Base-by-base conservation (phyloP, 441 rosid species). In the Mallotus repandus region DNA sequence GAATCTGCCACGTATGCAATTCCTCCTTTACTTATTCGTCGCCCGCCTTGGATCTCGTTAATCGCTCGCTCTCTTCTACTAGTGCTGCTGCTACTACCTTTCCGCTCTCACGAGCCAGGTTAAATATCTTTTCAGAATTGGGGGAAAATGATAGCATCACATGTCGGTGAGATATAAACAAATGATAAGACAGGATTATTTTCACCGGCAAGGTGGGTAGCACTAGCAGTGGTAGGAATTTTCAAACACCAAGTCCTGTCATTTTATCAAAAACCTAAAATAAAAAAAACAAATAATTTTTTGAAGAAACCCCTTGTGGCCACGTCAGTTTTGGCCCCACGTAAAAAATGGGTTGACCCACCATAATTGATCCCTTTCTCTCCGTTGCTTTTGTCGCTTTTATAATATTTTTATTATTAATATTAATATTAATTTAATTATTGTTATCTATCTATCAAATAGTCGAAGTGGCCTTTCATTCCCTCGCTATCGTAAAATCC, bases 41-140 rank as follows among this genome's bases (percentile, higher is more conserved):
- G 82, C 79, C 82, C 77, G 81, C 81, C 81, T 82, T 62, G 85
- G 87, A 86, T 88, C 87, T 84, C 80, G 83, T 65, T 66, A 73
- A 68, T 66, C 49, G 41, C 54, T 52, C 58, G 2, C 46, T 43
- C 46, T 43, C 56, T 35, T 0, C 41, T 35, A 35, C 41, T 35
- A 35, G 41, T 35, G 41, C 41, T 5, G 41, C 41, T 3, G 41
- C 66, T 13, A 11, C 11, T 4, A 7, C 63, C 6, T 12, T 21
- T 4, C 14, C 48, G n/a, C 54, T 19, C 48, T 63, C 52, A 52
- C 61, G 74, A 61, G 74, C 75, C 52, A 22, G 5, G 55, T 71
- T 48, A 66, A 66, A 63, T 43, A 55, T 70, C 19, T 76, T 62
- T 54, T 6, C 18, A 32, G 0, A 19, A 45, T 6, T 18, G 43